Base-by-base conservation (phyloP, 306 rosid species). In the Fragaria iinumae region DNA sequence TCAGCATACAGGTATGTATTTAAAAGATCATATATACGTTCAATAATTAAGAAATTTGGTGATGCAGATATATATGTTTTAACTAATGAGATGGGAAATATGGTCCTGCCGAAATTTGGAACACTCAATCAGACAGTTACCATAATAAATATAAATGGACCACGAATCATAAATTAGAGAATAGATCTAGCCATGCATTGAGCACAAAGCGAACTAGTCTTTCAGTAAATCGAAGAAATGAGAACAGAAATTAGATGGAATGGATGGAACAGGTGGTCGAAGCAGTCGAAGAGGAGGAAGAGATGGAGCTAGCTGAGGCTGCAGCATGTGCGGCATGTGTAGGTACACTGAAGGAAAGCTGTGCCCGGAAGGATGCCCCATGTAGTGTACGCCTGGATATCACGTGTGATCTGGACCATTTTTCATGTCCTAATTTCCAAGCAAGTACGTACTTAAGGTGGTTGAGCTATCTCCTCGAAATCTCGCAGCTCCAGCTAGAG, bases 351-450 rank as follows among this genome's bases (percentile, higher is more conserved):
- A 63, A 48, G 77, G 73, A 80, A 80, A 82, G 87, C 77, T 69
- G 56, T 67, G 50, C 39, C 71, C 53, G 25, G 65, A 69, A 80
- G 72, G 77, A 47, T 59, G 65, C 76, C 73, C 70, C 85, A 73
- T 79, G 86, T 68, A 79, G 66, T 72, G 73, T 78, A 56, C 76
- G 81, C 83, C 66, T 73, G 78, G 76, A 57, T 77, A 43, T 81
- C 91, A 81, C 89, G 80, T 86, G 90, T 70, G 3, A 75, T 81
- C 82, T 91, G 93, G 98, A 84, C 98, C 96, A 87, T 80, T 27
- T 59, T 71, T 34, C 43, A 49, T 44, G 69, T 80, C 74, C 39
- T 64, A 27, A 20, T 60, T 73, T 71, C 52, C 41, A 49, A 65
- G 55, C 16, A 72, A 71, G 3, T 67, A 64, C 77, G 69, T 39